Conservation (phyloP, 2,329 filamentous ascomycete species). For the Ascochyta viciae-villosae region DNA sequence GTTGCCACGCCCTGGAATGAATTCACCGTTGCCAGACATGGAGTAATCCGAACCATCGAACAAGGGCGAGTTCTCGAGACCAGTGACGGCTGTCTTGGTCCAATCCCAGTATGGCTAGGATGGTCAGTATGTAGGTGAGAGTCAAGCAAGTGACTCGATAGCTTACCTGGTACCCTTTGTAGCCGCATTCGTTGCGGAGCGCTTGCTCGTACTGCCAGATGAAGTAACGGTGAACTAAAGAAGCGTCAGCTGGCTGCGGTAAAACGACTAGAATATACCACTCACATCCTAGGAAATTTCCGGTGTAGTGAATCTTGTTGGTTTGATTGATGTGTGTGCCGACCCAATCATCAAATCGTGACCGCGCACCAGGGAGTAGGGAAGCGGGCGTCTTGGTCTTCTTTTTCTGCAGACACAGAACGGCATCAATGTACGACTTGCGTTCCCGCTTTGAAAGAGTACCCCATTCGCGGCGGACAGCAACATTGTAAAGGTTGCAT, state of each 20-base stretch:
- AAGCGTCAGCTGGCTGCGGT: constrained; percentile 23
- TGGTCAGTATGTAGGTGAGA: too few species aligned
- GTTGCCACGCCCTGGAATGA: constrained; percentile 34
- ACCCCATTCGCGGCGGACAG: constrained; percentile 39
- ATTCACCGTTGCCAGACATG: constrained; percentile 56
- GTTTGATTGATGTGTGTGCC: constrained; percentile 49
- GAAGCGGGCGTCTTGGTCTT: constrained; percentile 36
- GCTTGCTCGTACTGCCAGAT: constrained; percentile 51
- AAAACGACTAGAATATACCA: not conserved
- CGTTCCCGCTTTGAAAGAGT: constrained; percentile 35
- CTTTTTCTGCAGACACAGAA: constrained; percentile 43
- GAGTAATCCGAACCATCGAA: constrained; percentile 62
- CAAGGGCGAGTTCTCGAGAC: constrained; percentile 56
- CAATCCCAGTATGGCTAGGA: constrained; percentile 60
- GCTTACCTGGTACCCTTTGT: constrained; percentile 42
- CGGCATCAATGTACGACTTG: constrained; percentile 47
- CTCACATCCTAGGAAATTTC: constrained; percentile 28
- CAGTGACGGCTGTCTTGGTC: constrained; percentile 55
- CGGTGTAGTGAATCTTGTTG: constrained; percentile 44
- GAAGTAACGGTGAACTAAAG: constrained; percentile 52
- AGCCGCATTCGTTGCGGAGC: constrained; percentile 52
- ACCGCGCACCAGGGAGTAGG: constrained; percentile 39
- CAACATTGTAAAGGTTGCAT: constrained; percentile 35
- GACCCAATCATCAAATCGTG: constrained; percentile 48
- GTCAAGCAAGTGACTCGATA: too few species aligned